Evolutionary conservation across 2,329 filamentous ascomycete species (phyloP).

Genomic region (Aplosporella prunicola): DNA sequence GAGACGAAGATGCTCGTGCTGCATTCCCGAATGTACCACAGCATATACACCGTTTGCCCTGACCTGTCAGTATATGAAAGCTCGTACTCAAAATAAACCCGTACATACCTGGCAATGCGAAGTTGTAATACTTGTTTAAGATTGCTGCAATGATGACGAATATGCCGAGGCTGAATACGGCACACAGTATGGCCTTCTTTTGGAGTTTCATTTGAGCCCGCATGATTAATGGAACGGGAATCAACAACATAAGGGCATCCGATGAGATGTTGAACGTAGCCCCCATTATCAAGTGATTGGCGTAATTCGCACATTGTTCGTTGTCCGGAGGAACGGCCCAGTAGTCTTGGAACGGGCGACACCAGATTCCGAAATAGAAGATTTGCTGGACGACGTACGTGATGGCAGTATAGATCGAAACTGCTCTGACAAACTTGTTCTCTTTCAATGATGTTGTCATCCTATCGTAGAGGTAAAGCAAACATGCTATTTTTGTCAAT

Average conservation of each 20-base stretch:
- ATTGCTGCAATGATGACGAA: conserved; percentile 39
- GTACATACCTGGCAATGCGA: conserved; percentile 32
- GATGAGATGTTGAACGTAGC: conserved; percentile 51
- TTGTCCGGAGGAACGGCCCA: conserved; percentile 39
- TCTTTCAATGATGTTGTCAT: conserved; percentile 33
- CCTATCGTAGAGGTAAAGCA: conserved; percentile 44
- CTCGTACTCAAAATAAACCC: not conserved
- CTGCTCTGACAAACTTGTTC: conserved; percentile 32
- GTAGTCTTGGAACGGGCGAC: conserved; percentile 43
- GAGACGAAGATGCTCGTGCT: conserved; percentile 44
- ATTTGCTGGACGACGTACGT: conserved; percentile 38
- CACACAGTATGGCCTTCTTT: conserved; percentile 45
- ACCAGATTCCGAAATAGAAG: conserved; percentile 45
- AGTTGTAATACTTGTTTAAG: conserved; percentile 44
- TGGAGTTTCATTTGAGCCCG: conserved; percentile 32
- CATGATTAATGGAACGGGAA: conserved; percentile 42
- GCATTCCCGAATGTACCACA: conserved; percentile 49
- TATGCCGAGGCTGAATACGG: conserved; percentile 41
- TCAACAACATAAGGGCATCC: conserved; percentile 49
- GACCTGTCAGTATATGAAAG: conserved; percentile 37
- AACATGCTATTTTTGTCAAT: conserved; percentile 46
- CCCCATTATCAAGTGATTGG: conserved; percentile 48
- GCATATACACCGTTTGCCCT: conserved; percentile 42
- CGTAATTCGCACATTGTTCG: conserved; percentile 33
- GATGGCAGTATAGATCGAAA: conserved; percentile 36